Evolutionary conservation across 2,329 filamentous ascomycete species (phyloP), one percentile per base, ranked within the genome.

Genomic region (Colletotrichum neosansevieriae): DNA sequence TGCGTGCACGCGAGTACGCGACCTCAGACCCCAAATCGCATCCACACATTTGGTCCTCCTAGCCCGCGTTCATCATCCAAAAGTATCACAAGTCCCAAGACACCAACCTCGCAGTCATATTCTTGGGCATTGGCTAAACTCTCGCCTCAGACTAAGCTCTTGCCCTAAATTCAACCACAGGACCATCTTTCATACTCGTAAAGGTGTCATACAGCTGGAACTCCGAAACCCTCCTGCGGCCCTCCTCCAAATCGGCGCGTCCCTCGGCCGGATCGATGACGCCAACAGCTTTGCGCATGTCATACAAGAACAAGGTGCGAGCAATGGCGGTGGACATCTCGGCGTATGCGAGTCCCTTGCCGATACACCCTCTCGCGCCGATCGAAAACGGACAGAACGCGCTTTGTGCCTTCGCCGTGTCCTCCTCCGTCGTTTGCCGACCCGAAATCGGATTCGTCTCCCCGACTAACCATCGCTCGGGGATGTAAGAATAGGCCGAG

Each of bases 381-480:
- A 92, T 82, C 51, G 86, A 89, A 73, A 94, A 94, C 2, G 93
- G 91, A 70, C 90, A 93, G 79, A 92, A 95, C 0, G 92, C 92
- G 38, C 83, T 85, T 58, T 91, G 86, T 2, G 91, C 90, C 5
- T 81, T 74, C 3, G 83, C 80, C 2, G 88, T 80, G 59, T 88
- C 85, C 2, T 84, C 82, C 65, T 85, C 84, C 5, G 80, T 84
- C 1, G 84, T 83, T 34, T 76, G 72, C 63, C 76, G 77, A 44
- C 79, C 76, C 34, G 71, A 76, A 32, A 75, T 68, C 7, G 73
- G 77, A 75, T 77, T 84, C 76, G 72, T 74, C 49, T 80, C 81
- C 4, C 85, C 86, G 2, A 79, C 78, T 15, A 91, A 80, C 90
- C 90, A 92, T 24, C 90, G 85, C 80, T 92, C 89, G 0, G 90